phyloP scores from a whole-genome alignment of 2,329 filamentous ascomycete species.

The Xylariales sp. region DNA sequence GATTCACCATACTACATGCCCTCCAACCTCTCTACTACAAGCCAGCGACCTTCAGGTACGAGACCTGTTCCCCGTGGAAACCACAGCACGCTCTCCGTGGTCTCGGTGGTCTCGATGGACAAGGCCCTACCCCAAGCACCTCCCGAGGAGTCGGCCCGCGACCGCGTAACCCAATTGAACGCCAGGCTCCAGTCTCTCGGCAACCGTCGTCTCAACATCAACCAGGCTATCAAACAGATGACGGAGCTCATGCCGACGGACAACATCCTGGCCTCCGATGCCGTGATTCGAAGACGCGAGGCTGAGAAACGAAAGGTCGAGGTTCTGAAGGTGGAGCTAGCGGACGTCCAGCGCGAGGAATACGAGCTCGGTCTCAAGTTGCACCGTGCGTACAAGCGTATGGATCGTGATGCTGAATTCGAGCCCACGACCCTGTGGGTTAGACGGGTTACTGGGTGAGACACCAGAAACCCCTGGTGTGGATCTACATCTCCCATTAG shows the following conservation, averaged over 20 bases:
- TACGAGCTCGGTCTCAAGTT: constrained; percentile 74
- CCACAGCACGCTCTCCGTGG: constrained; percentile 16
- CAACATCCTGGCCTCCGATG: constrained; percentile 60
- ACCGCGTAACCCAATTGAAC: constrained; percentile 63
- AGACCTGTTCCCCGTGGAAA: constrained; percentile 12
- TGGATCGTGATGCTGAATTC: constrained; percentile 61
- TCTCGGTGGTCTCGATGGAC: constrained; percentile 25
- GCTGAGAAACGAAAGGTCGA: constrained; percentile 62
- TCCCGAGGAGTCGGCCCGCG: constrained; percentile 50
- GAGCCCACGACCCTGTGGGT: constrained; percentile 74
- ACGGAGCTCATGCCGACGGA: constrained; percentile 72
- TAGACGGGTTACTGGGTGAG: constrained; percentile 64
- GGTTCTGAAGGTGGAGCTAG: constrained; percentile 59
- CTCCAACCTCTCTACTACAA: constrained; percentile 8
- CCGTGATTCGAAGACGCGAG: constrained; percentile 54
- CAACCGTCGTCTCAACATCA: constrained; percentile 67
- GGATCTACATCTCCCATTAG: too few relatives aligned
- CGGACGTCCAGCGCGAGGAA: constrained; percentile 70
- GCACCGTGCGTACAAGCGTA: constrained; percentile 68
- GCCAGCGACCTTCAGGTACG: constrained; percentile 9
- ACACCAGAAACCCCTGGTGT: too few relatives aligned
- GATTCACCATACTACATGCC: constrained; percentile 23
- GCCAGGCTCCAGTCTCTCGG: constrained; percentile 60
- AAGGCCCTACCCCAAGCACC: constrained; percentile 61
- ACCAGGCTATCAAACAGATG: constrained; percentile 69